These are phyloP conservation scores for Hymenoscyphus albidus DNA, from an alignment of 2,329 filamentous ascomycete species.

Conservation along the genomic window DNA sequence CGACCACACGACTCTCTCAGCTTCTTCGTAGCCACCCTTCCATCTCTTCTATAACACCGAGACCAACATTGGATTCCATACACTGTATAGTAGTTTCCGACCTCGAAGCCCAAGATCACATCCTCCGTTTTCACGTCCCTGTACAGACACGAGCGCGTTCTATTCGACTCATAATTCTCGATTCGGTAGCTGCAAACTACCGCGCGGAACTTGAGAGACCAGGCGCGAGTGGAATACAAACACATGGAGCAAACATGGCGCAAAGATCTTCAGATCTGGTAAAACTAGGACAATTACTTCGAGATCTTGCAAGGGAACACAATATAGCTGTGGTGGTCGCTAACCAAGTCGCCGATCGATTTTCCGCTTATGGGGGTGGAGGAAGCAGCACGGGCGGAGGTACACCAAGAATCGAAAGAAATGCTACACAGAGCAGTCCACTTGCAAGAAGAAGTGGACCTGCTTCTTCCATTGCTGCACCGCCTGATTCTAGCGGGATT, in stretches of 20 bases:
- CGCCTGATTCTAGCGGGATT: conserved; percentile 27
- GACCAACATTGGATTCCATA: conserved; percentile 69
- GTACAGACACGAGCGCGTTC: conserved; percentile 72
- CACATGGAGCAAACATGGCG: conserved; percentile 57
- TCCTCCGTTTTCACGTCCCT: conserved; percentile 87
- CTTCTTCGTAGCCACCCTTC: conserved; percentile 66
- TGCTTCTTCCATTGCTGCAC: conserved; percentile 26
- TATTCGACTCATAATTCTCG: conserved; percentile 78
- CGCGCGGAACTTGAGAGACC: conserved; percentile 78
- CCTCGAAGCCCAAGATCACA: conserved; percentile 92
- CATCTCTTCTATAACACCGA: conserved; percentile 43
- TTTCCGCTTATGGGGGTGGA: conserved; percentile 38
- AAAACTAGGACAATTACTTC: conserved; percentile 69
- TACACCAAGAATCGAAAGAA: conserved; percentile 14
- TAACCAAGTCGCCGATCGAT: conserved; percentile 93
- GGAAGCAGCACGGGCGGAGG: conserved; percentile 9
- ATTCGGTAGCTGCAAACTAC: conserved; percentile 94
- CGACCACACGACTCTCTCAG: conserved; percentile 77
- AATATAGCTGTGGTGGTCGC: conserved; percentile 83
- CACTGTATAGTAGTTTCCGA: conserved; percentile 81
- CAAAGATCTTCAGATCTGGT: conserved; percentile 73
- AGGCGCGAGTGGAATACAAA: conserved; percentile 37
- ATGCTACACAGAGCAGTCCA: conserved; percentile 27
- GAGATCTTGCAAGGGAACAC: conserved; percentile 69
- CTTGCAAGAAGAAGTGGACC: conserved; percentile 25